Conservation (phyloP, 1,139 yeast species). For the Pichia sp. region DNA sequence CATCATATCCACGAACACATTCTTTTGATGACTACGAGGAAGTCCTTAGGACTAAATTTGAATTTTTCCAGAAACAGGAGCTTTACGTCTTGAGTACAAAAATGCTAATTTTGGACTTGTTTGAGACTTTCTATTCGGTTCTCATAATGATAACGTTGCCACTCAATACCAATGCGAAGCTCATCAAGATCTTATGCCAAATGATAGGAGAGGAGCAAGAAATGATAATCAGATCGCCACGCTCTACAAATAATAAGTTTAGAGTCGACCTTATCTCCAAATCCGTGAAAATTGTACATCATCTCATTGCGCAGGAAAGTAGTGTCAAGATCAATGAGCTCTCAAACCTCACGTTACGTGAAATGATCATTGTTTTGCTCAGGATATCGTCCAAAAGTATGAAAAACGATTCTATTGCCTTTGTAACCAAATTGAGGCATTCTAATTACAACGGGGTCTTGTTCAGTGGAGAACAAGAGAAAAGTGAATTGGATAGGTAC, state of each 20-base stretch:
- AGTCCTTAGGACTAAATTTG: constrained; percentile 12
- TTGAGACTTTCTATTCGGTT: constrained; percentile 25
- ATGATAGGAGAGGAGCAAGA: constrained; percentile 51
- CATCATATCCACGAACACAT: constrained; percentile 25
- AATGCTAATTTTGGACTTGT: constrained; percentile 40
- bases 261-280: constrained; percentile 41
- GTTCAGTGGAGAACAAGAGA: constrained; percentile 26
- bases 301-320: constrained; percentile 25
- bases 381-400: constrained; percentile 31
- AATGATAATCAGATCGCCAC: constrained; percentile 43
- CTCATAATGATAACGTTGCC: constrained; percentile 14
- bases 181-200: constrained; percentile 10
- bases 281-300: constrained; percentile 28
- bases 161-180: constrained; percentile 3
- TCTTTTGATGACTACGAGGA: constrained; percentile 25
- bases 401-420: constrained; percentile 26
- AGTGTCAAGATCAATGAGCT: constrained; percentile 25
- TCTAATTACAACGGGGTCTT: constrained; percentile 20
- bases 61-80: constrained; percentile 27
- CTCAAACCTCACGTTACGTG: constrained; percentile 26
- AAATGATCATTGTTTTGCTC: constrained; percentile 29
- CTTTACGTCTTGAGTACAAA: constrained; percentile 30
- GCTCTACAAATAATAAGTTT: constrained; percentile 40
- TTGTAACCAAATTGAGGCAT: constrained; percentile 23
- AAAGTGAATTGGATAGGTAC: constrained; percentile 21